Base-by-base conservation (phyloP, 257 asterid genomes). In the Solanum etuberosum region DNA sequence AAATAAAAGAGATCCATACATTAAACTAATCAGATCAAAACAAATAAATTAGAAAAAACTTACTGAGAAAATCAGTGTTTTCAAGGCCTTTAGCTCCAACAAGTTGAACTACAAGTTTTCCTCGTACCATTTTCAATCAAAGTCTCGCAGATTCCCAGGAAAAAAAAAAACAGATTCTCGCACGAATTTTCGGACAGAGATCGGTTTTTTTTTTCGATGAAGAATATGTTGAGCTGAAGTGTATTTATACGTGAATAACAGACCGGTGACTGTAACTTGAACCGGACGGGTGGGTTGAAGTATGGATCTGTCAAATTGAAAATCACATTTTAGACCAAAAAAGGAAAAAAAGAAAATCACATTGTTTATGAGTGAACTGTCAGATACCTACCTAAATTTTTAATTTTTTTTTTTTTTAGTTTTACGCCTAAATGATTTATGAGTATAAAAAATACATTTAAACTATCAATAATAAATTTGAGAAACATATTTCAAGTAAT, bases 31-130 rank as follows among this genome's bases (percentile, higher is more conserved):
- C 80, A 27, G 59, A 61, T 5, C 29, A 61, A 7, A 84, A 31
- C 10, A 8, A 85, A 40, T 70, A 14, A 32, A 43, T 70, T 25
- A 5, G 25, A 5, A 10, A 16, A 57, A 63, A 89, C 95, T 90
- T 90, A 93, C 94, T 46, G 6, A 93, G 90, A 73, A 89, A 90
- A 91, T 93, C 94, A 20, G 94, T 91, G 88, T 91, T 89, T 20
- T 93, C 93, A n/a, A 93, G 95, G 86, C 93, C 93, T 86, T 92
- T 93, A 67, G 95, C 94, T 34, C 91, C 89, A 43, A 89, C 92
- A 31, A 93, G 93, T 43, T 88, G 87, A 82, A 93, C 93, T 90
- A 92, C 95, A 87, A 93, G 94, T 20, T 90, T 89, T 90, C 95
- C 95, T 65, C 88, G 89, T 15, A 86, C 84, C 95, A 92, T 91